phyloP scores from a whole-genome alignment of 2,329 filamentous ascomycete genomes.

The Myriosclerotinia curreyana region DNA sequence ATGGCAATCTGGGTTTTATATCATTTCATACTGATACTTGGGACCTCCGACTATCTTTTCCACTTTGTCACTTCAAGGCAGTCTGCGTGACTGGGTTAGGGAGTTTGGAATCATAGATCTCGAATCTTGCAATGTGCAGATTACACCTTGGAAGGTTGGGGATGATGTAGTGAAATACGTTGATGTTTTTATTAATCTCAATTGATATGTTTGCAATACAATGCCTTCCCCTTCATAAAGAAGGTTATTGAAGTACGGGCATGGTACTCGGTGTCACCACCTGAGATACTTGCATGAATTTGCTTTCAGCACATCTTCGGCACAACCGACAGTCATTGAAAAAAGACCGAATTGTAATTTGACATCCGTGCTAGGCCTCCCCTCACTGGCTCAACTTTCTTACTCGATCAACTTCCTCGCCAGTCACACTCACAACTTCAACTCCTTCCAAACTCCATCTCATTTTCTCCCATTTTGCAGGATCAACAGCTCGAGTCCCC shows the following conservation, averaged over 20 bases:
- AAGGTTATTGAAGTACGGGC: conserved; percentile 26
- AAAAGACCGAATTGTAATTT: conserved; percentile 93
- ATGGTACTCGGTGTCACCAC: conserved; percentile 38
- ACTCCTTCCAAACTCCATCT: conserved; percentile 60
- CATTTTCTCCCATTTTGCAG: conserved; percentile 52
- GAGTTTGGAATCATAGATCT: neutral
- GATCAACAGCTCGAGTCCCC: conserved; percentile 70
- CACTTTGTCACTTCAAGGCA: too few relatives aligned
- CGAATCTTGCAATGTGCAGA: neutral
- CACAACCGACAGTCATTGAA: conserved; percentile 85
- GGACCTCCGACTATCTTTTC: neutral
- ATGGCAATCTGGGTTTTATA: neutral
- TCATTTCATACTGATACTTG: neutral
- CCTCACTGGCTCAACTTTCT: neutral
- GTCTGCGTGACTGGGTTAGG: neutral
- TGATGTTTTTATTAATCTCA: neutral
- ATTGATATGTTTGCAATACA: conserved; percentile 31
- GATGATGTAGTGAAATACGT: neutral
- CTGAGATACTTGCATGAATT: conserved; percentile 39
- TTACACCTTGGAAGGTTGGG: neutral
- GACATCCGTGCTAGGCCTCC: conserved; percentile 83
- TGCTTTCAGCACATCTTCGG: conserved; percentile 97
- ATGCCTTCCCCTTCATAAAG: conserved; percentile 26
- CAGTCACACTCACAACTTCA: conserved; percentile 55
- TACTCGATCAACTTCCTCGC: conserved; percentile 49